A percentile compares a stretch with the other conserved stretches of the same genome.
Evolutionary conservation across 169 alveolate species (phyloP).

Genomic region (Cryptosporidium felis): DNA sequence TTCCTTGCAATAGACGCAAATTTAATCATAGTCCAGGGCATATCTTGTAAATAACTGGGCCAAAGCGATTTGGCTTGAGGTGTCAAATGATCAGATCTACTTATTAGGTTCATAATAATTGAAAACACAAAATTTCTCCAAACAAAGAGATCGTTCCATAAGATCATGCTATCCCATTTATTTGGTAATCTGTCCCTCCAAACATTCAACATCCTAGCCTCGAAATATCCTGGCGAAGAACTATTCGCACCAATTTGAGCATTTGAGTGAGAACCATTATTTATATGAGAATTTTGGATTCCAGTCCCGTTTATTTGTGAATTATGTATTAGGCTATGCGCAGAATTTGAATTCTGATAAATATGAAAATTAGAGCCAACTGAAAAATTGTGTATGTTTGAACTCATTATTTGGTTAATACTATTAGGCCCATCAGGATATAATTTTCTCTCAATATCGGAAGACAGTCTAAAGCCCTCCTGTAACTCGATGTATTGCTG

Average conservation of each 20-base stretch:
- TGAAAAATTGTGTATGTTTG: too few species aligned
- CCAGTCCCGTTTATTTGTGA: neutral
- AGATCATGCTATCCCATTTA: constrained; percentile 74
- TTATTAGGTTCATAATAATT: constrained; percentile 55
- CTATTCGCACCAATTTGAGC: neutral
- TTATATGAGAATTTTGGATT: constrained; percentile 5
- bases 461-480: constrained; percentile 73
- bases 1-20: constrained; percentile 79
- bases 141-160: constrained; percentile 76
- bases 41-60: constrained; percentile 77
- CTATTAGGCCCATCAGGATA: constrained; percentile 16
- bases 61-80: constrained; percentile 59
- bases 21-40: constrained; percentile 80
- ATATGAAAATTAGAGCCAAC: neutral
- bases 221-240: constrained; percentile 64
- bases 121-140: constrained; percentile 78
- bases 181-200: constrained; percentile 79
- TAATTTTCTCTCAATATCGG: constrained; percentile 63
- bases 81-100: constrained; percentile 52
- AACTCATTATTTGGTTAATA: neutral
- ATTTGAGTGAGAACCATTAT: neutral
- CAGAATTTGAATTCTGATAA: neutral
- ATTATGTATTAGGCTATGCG: neutral
- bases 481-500: constrained; percentile 76
- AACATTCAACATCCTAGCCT: constrained; percentile 71